Evolutionary conservation across 768 basidiomycete genomes (phyloP), one percentile per base, ranked within the genome.

Genomic region (Solioccasus polychromus): DNA sequence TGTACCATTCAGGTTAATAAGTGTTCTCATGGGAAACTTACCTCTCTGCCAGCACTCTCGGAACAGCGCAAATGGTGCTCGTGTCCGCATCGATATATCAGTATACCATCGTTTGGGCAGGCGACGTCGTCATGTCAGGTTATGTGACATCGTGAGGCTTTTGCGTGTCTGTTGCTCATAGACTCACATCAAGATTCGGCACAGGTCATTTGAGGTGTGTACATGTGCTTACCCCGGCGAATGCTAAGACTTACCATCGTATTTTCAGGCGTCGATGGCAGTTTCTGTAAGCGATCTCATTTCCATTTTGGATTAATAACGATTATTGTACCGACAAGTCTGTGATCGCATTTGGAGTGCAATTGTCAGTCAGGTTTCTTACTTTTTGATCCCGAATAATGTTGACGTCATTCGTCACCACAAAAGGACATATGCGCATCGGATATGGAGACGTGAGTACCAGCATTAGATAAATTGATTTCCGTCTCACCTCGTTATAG

Each of bases 361-460:
- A 68, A 55, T 43, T 70, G 67, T 68, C 31, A 28, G 66, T 45
- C 9, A 10, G 4, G 6, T 42, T 28, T 12, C 15, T 35, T 43
- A 17, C 18, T 20, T 42, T 18, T 34, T 29, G 11, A 11, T 34
- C 26, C 3, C 1, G 10, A 3, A 14, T 35, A n/a, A 45, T 32
- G 17, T 41, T 41, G 45, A 48, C 35, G 36, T 43, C 41, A 41
- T 42, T 35, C 18, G 19, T 31, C 19, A 9, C 53, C 23, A 18
- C 22, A 43, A 42, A 19, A 68, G 67, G 56, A 61, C 61, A 50
- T 68, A 68, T 48, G 68, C 67, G 11, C 61, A 68, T 51, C 68
- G 67, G 23, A 59, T 68, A 48, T 68, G 68, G 68, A 67, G 61
- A 53, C 42, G 68, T 68, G 44, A 53, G 68, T 48, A 17, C 45